Percentiles rank a stretch among this genome's conserved stretches.
These are phyloP conservation scores for Myriangium duriaei DNA, from an alignment of 2,329 filamentous ascomycete genomes.

Conservation along the genomic window DNA sequence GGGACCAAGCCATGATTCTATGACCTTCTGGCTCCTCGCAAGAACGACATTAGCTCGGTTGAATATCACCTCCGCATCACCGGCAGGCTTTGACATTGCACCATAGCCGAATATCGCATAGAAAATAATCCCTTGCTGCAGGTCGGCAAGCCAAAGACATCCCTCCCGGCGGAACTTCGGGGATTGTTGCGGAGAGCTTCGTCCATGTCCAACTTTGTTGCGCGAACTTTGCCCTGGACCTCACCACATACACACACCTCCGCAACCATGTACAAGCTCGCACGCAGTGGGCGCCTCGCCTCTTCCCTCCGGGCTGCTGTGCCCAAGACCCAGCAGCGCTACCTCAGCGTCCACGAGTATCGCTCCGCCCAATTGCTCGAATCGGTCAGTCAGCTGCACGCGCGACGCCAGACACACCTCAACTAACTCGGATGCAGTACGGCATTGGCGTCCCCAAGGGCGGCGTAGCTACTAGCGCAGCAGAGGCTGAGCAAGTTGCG, in stretches of 20 bases:
- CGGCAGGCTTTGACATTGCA: conserved; percentile 4
- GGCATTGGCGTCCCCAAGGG: conserved; percentile 88
- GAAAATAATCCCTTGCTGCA: not conserved
- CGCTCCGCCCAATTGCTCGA: conserved; percentile 85
- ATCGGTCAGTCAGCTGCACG: conserved; percentile 32
- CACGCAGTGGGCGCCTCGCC: conserved; percentile 67
- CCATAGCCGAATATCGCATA: not conserved
- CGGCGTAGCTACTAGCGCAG: conserved; percentile 65
- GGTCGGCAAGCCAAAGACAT: conserved; percentile 1
- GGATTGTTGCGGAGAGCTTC: conserved; percentile 4
- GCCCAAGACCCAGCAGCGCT: conserved; percentile 60
- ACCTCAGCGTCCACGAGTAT: conserved; percentile 96
- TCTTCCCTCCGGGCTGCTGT: conserved; percentile 61
- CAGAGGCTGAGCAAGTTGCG: conserved; percentile 84
- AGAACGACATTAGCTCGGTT: conserved; percentile 42
- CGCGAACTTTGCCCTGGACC: conserved; percentile 4
- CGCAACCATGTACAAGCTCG: conserved; percentile 68
- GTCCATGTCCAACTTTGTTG: conserved; percentile 7
- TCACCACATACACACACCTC: conserved; percentile 6
- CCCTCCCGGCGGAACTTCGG: conserved; percentile 5
- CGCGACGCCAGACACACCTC: conserved; percentile 16
- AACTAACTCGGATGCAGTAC: conserved; percentile 48
- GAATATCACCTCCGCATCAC: conserved; percentile 40
- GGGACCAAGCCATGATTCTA: conserved; percentile 46
- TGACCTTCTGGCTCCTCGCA: conserved; percentile 40